phyloP scores from a whole-genome alignment of 805 yeast species.

The Tetrapisispora nanseiensis region DNA sequence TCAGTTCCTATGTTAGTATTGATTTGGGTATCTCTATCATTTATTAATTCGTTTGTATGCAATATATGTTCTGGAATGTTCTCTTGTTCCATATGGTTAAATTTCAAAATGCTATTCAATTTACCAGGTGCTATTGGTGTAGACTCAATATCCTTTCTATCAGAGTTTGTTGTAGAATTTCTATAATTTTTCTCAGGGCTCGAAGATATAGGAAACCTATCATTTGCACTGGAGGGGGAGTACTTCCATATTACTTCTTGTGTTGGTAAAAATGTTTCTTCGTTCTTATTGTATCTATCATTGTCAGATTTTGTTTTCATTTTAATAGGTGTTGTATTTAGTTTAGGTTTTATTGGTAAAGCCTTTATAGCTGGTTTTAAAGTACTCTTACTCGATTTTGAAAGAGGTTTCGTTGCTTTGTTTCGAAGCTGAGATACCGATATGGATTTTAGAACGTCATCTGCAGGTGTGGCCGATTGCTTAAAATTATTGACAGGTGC shows the following conservation, averaged over 20 bases:
- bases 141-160: constrained; percentile 20
- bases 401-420: constrained; percentile 5
- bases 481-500: constrained; percentile 22
- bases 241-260: constrained; percentile 29
- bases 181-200: constrained; percentile 15
- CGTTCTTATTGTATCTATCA: neutral
- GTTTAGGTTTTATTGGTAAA: neutral
- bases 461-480: neutral
- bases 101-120: constrained; percentile 19
- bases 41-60: neutral
- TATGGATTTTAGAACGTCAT: constrained; percentile 18
- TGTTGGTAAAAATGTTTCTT: constrained; percentile 8
- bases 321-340: constrained; percentile 1
- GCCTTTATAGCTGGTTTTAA: constrained; percentile 1
- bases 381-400: neutral
- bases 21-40: neutral
- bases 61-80: constrained; percentile 3
- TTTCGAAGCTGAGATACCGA: constrained; percentile 26
- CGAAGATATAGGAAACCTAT: constrained; percentile 7
- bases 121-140: constrained; percentile 24
- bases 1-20: neutral
- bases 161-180: neutral
- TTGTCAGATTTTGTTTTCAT: neutral
- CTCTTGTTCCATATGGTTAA: constrained; percentile 15
- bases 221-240: constrained; percentile 16